These are phyloP conservation scores for Phaeomoniella chlamydospora DNA, from an alignment of 2,329 filamentous ascomycete genomes.

Conservation along the genomic window DNA sequence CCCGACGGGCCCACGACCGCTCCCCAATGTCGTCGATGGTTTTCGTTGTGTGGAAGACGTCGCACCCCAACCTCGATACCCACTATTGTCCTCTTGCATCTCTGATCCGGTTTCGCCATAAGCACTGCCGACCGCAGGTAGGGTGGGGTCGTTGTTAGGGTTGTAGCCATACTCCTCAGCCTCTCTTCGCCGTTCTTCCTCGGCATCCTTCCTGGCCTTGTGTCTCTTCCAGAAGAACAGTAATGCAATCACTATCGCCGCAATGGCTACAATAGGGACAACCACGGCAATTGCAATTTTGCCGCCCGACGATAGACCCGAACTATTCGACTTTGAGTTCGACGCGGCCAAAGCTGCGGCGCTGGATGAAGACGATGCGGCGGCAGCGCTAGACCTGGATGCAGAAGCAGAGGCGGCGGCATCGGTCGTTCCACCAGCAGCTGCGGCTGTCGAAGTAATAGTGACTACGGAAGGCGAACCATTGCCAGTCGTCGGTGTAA, in stretches of 20 bases:
- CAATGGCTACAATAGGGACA: conserved; percentile 79
- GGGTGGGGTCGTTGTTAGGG: conserved; percentile 83
- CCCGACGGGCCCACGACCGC: conserved; percentile 41
- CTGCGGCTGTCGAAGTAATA: conserved; percentile 13
- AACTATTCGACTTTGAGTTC: conserved; percentile 9
- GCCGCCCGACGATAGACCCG: conserved; percentile 34
- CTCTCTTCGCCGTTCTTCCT: conserved; percentile 84
- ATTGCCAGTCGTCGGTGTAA: conserved; percentile 6
- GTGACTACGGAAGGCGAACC: conserved; percentile 11
- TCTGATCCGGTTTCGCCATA: conserved; percentile 46
- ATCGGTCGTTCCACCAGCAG: conserved; percentile 12
- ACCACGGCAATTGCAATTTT: conserved; percentile 89
- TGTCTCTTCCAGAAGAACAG: conserved; percentile 81
- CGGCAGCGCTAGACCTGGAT: conserved; percentile 2
- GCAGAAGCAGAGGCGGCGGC: conserved; percentile 10
- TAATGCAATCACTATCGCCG: conserved; percentile 47
- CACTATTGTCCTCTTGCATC: conserved; percentile 65
- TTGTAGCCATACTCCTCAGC: conserved; percentile 97
- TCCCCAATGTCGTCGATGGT: conserved; percentile 68
- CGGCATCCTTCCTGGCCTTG: conserved; percentile 69
- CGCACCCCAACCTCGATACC: conserved; percentile 91
- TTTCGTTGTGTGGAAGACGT: conserved; percentile 66
- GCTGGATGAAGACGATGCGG: conserved; percentile 11
- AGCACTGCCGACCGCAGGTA: conserved; percentile 41
- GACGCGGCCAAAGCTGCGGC: conserved; percentile 9